phyloP scores from a whole-genome alignment of 805 yeast species.

The Kuraishia borneana region DNA sequence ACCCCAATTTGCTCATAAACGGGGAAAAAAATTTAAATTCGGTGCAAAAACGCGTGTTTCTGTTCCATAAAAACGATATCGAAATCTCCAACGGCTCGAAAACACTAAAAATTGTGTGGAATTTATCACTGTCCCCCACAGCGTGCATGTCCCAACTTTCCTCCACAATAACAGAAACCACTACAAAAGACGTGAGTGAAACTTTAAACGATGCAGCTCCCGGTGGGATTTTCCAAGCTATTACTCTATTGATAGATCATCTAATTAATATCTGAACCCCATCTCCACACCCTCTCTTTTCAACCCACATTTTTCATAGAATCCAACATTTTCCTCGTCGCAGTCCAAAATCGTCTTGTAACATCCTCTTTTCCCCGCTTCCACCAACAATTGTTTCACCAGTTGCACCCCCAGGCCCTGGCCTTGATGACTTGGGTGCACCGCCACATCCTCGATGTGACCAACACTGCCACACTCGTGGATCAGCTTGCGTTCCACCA shows the following conservation, averaged over 20 bases:
- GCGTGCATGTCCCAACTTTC: too few relatives aligned
- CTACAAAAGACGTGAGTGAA: slow-evolving; percentile 2
- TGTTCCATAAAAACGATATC: too few relatives aligned
- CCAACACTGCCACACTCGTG: slow-evolving; percentile 83
- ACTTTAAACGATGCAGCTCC: slow-evolving; percentile 4
- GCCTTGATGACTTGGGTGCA: slow-evolving; percentile 67
- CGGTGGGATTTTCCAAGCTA: slow-evolving; percentile 3
- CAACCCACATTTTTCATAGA: slow-evolving; percentile 85
- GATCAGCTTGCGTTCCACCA: slow-evolving; percentile 74
- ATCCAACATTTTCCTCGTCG: slow-evolving; percentile 66
- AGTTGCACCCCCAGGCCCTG: slow-evolving; percentile 62
- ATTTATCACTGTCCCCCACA: too few relatives aligned
- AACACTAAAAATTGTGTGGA: too few relatives aligned
- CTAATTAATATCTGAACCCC: slow-evolving; percentile 42
- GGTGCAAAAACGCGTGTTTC: too few relatives aligned
- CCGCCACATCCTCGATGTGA: slow-evolving; percentile 92
- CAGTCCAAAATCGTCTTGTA: slow-evolving; percentile 90
- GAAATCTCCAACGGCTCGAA: too few relatives aligned
- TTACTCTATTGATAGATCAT: slow-evolving; percentile 3
- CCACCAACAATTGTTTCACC: slow-evolving; percentile 46
- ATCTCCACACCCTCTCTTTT: slow-evolving; percentile 56
- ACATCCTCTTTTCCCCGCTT: slow-evolving; percentile 56
- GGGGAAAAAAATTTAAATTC: too few relatives aligned
- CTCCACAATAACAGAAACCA: too few relatives aligned
- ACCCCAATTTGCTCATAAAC: slow-evolving; percentile 3